These are phyloP conservation scores for Suhomyces ambrosiae DNA, from an alignment of 1,139 yeast genomes.

Conservation along the genomic window DNA sequence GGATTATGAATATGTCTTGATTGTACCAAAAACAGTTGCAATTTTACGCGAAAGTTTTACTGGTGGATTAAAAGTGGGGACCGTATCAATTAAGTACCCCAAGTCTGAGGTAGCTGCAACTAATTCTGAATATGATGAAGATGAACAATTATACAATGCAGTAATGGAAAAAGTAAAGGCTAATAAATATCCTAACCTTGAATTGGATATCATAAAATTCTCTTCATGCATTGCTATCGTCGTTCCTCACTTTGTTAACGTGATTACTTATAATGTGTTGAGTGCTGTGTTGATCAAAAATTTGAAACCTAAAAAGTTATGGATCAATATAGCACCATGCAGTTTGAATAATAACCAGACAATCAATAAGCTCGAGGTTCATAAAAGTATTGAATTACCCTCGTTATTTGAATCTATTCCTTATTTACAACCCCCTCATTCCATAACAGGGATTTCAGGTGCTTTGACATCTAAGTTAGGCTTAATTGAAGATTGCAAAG, in stretches of 20 bases:
- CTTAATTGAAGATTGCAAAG: conserved; percentile 9
- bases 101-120: conserved; percentile 11
- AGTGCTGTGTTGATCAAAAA: conserved; percentile 24
- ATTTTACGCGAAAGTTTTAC: conserved; percentile 27
- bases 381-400: conserved; percentile 19
- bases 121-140: conserved; percentile 51
- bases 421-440: conserved; percentile 53
- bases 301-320: conserved; percentile 18
- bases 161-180: conserved; percentile 25
- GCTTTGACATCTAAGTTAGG: conserved; percentile 38
- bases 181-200: conserved; percentile 25
- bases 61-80: conserved; percentile 23
- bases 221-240: conserved; percentile 19
- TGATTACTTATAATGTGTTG: conserved; percentile 34
- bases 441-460: conserved; percentile 54
- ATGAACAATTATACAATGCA: conserved; percentile 54
- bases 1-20: conserved; percentile 20
- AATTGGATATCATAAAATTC: conserved; percentile 28
- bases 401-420: conserved; percentile 27
- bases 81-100: conserved; percentile 25
- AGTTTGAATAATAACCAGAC: conserved; percentile 34
- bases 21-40: conserved; percentile 33
- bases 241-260: conserved; percentile 38
- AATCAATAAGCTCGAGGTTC: conserved; percentile 29
- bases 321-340: conserved; percentile 42